Base-by-base conservation (phyloP, 352 stramenopile species). In the Pythium sukuiense region DNA sequence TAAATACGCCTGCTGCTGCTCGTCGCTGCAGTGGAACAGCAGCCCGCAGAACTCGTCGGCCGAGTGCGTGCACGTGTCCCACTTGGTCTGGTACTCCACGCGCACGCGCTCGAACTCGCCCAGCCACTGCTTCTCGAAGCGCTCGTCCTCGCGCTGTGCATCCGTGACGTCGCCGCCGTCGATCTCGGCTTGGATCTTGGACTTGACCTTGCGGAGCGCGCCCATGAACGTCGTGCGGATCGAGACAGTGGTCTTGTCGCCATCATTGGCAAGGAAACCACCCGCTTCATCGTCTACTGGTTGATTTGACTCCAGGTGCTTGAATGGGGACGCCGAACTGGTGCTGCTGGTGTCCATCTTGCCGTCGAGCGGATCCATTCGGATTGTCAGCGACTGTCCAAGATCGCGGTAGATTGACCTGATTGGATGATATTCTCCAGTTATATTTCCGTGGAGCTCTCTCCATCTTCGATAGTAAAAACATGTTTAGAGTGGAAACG, bases 1-100 rank as follows among this genome's bases (percentile, higher is more conserved):
- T 33, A 90, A 45, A 33, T 72, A 70, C 35, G 70, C 60, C 39
- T 83, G 74, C 63, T 87, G 75, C 43, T 87, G 79, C 39, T 39
- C 46, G 61, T 87, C 70, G 46, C 73, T 76, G 16, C 73, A 83
- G 50, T 80, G 76, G 58, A 83, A 88, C 32, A 91, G 53, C 46
- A 87, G 59, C 0, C 80, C 83, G 41, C 83, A 91, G 59, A 90
- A 91, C 29, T 88, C 80, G 57, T 89, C 76, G 8, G 83, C 80
- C 4, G 71, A 76, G 72, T 89, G 84, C 20, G 76, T 88, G 60
- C 83, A 91, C 13, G 80, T 88, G 57, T 87, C 72, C 83, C 82
- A 89, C 70, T 83, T 83, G 29, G 54, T 55, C 41, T 74, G 57
- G 55, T 88, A 76, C 61, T 82, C 70, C 39, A 37, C 54, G 52